Evolutionary conservation across 192 early-diverging fungal genomes (phyloP), one percentile per base, ranked within the genome.

Genomic region (Phlyctochytrium arcticum): DNA sequence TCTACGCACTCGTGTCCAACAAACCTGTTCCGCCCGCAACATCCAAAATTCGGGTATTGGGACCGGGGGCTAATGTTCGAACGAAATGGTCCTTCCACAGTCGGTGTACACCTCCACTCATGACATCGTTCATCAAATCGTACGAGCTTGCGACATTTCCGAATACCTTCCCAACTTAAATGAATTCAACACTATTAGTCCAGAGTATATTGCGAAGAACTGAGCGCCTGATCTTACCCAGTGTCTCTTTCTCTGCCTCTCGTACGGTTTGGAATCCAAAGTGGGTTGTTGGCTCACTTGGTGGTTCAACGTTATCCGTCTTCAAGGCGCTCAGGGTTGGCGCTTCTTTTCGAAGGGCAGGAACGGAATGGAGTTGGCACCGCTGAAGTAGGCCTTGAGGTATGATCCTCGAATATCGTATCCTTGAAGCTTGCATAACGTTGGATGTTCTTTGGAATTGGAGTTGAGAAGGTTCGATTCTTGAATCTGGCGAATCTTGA

Each of bases 11-110:
- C n/a, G n/a, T 15, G 26, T 53, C 50, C 12, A 2, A 54, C 33
- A 56, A 70, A 85, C 93, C 95, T 23, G 96, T 98, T 49, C 96
- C 96, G 29, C 96, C 96, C 17, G 96, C 96, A 44, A 99, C 96
- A 74, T 99, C 96, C 39, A 99, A 75, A 5, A 98, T 81, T 53
- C 83, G 86, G 31, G 92, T 94, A 7, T 84, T 85, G 5, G 87
- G 88, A 2, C 83, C 73, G 0, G 96, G 93, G 1, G 90, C 85
- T 76, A 99, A 79, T 21, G 73, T 79, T 24, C 85, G 81, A 57
- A 99, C 90, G 71, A 92, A 91, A 68, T 93, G 85, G 66, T 96
- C 92, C 68, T 99, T 99, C 96, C 96, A 99, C 32, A 96, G 69
- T 54, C 95, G 84, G 72, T 99, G 95, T 21, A 99, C 75, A 30